Conservation (phyloP, 164 flowering plant genomes). For the Sextonia rubra region DNA sequence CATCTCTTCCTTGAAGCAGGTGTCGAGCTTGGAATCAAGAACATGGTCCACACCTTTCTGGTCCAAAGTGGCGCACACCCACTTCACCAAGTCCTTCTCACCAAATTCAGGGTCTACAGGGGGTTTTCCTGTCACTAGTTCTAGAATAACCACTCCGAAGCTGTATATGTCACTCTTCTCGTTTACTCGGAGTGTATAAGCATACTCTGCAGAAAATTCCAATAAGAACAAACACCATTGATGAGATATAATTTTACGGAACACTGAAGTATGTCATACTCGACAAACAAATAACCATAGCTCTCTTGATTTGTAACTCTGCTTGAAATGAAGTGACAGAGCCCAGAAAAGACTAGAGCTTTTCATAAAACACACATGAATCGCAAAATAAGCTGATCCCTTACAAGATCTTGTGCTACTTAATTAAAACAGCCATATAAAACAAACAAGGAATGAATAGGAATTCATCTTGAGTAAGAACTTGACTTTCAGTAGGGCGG, state of each 20-base stretch:
- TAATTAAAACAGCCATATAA: not conserved
- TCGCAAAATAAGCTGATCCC: not conserved
- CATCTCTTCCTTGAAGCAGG: slow-evolving; percentile 75
- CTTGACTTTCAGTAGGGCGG: not conserved
- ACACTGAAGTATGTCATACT: too few relatives aligned
- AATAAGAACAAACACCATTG: not conserved
- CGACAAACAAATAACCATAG: too few relatives aligned
- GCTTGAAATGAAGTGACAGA: not conserved
- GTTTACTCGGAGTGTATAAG: slow-evolving; percentile 86
- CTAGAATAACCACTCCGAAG: slow-evolving; percentile 87
- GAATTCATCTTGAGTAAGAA: not conserved
- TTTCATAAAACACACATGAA: not conserved
- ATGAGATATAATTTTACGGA: not conserved
- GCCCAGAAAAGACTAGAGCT: not conserved
- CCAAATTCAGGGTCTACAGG: slow-evolving; percentile 85
- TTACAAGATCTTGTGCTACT: not conserved
- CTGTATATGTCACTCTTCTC: slow-evolving; percentile 98
- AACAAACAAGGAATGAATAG: not conserved
- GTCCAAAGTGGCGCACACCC: slow-evolving; percentile 78
- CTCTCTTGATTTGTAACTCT: not conserved
- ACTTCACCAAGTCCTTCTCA: slow-evolving; percentile 87
- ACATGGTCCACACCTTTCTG: slow-evolving; percentile 78
- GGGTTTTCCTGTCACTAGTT: slow-evolving; percentile 74
- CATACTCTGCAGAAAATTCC: slow-evolving; percentile 66
- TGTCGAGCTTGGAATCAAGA: slow-evolving; percentile 70